Evolutionary conservation across 1,284 basidiomycete species (phyloP), one percentile per base, ranked within the genome.

Genomic region (Blastosporella zonata): DNA sequence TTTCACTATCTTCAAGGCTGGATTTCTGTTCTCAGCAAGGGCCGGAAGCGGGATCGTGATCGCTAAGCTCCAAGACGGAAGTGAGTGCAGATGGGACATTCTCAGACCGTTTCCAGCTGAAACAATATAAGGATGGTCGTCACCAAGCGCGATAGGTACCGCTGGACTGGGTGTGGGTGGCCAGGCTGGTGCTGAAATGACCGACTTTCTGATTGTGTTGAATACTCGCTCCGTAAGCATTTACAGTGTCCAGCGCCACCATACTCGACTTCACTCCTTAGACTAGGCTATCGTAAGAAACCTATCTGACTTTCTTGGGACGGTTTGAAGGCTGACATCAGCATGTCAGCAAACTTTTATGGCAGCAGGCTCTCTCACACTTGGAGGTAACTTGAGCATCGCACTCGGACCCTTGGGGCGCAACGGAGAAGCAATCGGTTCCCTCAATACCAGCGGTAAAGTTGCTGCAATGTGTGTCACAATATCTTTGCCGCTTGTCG

Each of bases 1-100:
- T 50, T 90, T 90, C 63, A 87, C 83, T 6, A 76, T 90, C 46
- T 77, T 88, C 68, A 90, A 90, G 64, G 87, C 85, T 23, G 86
- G 87, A 0, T 87, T 89, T 59, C 63, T 90, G 10, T 82, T 90
- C 65, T 87, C 86, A 36, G 86, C 86, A 2, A 70, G 87, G 55
- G 97, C 87, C 17, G 96, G 96, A 4, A 87, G 85, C 23, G 96
- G 96, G 1, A 71, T 99, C 9, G 97, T 98, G 21, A 94, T 99
- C 40, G 94, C 93, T 3, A 84, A 77, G 54, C 73, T 93, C 13
- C 75, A 84, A 2, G 82, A 97, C 67, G 96, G 94, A 56, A 72
- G 90, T 92, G 63, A 72, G 90, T 34, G 25, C 20, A 39, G 17
- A 35, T 23, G 3, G 35, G n/a, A n/a, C 22, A 5, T 2, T 52